A percentile compares a stretch with the other conserved stretches of the same genome.
phyloP scores from a whole-genome alignment of 352 stramenopile genomes.

The Phytophthora chlamydospora region DNA sequence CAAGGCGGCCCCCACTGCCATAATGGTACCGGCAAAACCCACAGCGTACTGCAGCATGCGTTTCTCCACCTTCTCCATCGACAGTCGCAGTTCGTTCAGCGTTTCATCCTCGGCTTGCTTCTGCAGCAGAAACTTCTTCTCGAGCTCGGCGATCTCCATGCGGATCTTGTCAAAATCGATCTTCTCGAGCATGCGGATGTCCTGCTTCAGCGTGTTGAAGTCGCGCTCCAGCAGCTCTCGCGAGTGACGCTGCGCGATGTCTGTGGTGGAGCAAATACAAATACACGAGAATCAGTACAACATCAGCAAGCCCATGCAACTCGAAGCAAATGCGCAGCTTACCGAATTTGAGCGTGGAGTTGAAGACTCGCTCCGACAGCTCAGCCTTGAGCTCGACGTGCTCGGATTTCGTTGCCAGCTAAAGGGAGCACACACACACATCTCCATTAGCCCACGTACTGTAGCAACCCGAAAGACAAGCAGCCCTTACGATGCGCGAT shows the following conservation, averaged over 20 bases:
- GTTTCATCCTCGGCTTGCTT: constrained; percentile 90
- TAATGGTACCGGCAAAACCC: constrained; percentile 88
- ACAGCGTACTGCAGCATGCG: constrained; percentile 89
- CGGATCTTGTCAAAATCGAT: constrained; percentile 91
- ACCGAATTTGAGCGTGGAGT: constrained; percentile 92
- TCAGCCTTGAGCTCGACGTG: constrained; percentile 87
- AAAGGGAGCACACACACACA: constrained; percentile 1
- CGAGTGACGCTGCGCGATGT: constrained; percentile 90
- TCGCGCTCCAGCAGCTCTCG: constrained; percentile 88
- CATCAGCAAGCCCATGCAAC: background rate
- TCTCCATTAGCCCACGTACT: background rate
- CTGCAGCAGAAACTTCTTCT: constrained; percentile 90
- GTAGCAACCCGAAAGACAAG: background rate
- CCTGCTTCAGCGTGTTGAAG: constrained; percentile 91
- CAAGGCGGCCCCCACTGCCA: constrained; percentile 81
- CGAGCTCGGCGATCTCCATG: constrained; percentile 86
- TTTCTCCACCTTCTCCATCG: constrained; percentile 91
- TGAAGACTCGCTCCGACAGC: constrained; percentile 88
- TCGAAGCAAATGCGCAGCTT: constrained; percentile 9
- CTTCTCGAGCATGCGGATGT: constrained; percentile 91
- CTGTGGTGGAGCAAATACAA: constrained; percentile 29
- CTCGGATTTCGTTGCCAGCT: constrained; percentile 88
- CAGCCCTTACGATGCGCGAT: constrained; percentile 60
- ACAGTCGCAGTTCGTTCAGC: constrained; percentile 84
- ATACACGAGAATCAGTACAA: constrained; percentile 1